Evolutionary conservation across 176 grass and related monocot genomes (phyloP), one percentile per base, ranked within the genome.

Genomic region (Aegilops sharonensis): DNA sequence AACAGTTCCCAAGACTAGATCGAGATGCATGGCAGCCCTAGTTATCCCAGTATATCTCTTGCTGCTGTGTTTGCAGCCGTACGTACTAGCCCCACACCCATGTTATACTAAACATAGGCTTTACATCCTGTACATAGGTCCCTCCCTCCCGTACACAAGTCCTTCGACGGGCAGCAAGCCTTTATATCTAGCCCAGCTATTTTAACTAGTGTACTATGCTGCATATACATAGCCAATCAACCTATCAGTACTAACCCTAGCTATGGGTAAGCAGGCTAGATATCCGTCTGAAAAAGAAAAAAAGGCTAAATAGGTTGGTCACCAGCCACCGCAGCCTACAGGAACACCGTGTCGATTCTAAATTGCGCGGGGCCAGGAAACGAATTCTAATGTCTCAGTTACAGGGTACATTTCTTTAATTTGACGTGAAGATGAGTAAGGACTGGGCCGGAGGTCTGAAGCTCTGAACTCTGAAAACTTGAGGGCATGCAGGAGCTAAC

Each of bases 81-180:
- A 68, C 47, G 59, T 62, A 21, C 64, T 34, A 50, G 54, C 18
- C 54, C 18, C 54, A 57, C 15, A 17, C 21, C 73, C 75, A 87
- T 87, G 81, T 84, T 68, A 80, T 80, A 84, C 81, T 84, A 90
- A 68, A 75, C 45, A 68, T 84, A 87, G 67, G 79, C 21, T 68
- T 84, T 88, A 21, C 36, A 47, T 78, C 43, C 68, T 75, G 21
- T 67, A 87, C 32, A 32, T 56, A 84, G 69, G 82, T 63, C 69
- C 69, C 72, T 75, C 72, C 72, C 72, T 75, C 72, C 43, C 5
- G 23, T 43, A 42, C 18, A 69, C 10, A 59, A 24, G 65, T 79
- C 76, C 77, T 89, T 81, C 73, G 31, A 29, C 59, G 30, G 81
- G 81, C 40, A 78, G 40, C 30, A 34, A 6, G 11, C 61, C 81